Evolutionary conservation across 73 alveolate species (phyloP).

Genomic region (Breviolum minutum): DNA sequence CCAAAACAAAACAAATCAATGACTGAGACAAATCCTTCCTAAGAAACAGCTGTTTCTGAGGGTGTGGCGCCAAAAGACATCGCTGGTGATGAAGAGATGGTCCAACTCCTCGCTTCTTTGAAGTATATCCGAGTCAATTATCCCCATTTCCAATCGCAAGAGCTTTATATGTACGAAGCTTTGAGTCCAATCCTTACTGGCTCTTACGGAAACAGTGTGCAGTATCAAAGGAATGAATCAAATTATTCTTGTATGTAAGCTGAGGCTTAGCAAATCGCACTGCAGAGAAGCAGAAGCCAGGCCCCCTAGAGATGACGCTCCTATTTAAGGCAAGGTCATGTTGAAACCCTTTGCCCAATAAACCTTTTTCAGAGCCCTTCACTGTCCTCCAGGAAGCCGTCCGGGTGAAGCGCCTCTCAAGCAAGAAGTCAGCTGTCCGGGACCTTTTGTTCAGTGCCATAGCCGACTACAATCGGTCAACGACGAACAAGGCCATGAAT

Average conservation of each 20-base stretch:
- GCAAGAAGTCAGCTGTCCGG: background rate
- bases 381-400: slow-evolving; percentile 1
- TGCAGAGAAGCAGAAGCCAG: background rate
- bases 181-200: background rate
- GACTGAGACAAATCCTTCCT: background rate
- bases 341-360: background rate
- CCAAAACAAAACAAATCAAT: too few species aligned
- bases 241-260: background rate
- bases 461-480: background rate
- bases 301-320: slow-evolving; percentile 4
- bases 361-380: background rate
- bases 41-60: background rate
- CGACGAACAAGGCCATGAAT: background rate
- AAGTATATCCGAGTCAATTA: slow-evolving; percentile 10
- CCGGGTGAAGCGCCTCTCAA: background rate
- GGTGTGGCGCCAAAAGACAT: background rate
- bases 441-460: background rate
- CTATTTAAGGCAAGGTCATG: background rate
- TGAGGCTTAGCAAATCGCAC: slow-evolving; percentile 1
- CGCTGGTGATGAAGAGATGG: background rate
- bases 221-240: background rate
- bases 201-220: too few species aligned
- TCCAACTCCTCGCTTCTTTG: background rate
- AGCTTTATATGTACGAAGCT: slow-evolving; percentile 32
- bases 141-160: background rate